Evolutionary conservation across 441 rosid species (phyloP).

Genomic region (Daphne laureola): DNA sequence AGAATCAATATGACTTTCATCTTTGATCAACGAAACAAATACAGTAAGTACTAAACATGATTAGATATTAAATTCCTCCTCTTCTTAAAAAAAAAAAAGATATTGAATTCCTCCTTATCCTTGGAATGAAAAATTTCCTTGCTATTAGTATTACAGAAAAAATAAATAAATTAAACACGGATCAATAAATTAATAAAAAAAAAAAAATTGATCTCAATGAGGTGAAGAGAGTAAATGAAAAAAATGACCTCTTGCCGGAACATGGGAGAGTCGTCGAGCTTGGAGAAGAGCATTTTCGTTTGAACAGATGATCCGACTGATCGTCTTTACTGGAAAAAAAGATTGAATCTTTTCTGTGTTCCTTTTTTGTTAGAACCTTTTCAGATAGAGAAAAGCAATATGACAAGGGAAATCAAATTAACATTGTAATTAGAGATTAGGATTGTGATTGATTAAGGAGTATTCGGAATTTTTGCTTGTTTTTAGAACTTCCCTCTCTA

Average conservation of each 20-base stretch:
- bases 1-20: no score
- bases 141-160: no score
- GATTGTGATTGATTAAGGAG: conserved; percentile 6
- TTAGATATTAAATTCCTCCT: no score
- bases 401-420: no score
- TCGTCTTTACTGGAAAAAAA: conserved; percentile 10
- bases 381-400: conserved; percentile 22
- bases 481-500: conserved; percentile 24
- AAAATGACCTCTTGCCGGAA: conserved; percentile 58
- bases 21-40: no score
- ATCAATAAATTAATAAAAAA: neutral
- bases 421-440: no score
- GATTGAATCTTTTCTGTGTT: conserved; percentile 1
- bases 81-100: no score
- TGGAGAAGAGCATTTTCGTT: conserved; percentile 44
- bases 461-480: conserved; percentile 3
- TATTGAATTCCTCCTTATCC: no score
- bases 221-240: neutral
- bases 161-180: neutral
- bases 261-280: conserved; percentile 83
- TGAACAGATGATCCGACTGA: conserved; percentile 9
- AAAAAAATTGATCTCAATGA: neutral
- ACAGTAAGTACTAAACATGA: no score
- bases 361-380: conserved; percentile 13
- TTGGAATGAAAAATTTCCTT: no score